Percentiles rank a stretch among this genome's conserved stretches.
These are phyloP conservation scores for Leonotis leonurus DNA, from an alignment of 257 asterid genomes.

Conservation along the genomic window DNA sequence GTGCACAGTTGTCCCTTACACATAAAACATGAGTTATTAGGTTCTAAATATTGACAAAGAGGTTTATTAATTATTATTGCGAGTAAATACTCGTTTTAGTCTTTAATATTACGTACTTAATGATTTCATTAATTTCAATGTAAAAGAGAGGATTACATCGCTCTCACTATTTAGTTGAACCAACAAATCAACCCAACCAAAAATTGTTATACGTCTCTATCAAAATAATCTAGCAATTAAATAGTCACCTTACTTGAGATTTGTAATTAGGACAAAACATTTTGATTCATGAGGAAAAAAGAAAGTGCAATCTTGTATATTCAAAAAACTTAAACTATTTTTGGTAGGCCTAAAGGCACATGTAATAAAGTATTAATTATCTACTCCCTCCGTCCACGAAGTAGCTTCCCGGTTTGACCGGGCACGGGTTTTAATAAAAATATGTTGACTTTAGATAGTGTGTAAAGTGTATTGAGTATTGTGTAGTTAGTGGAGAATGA, in stretches of 20 bases:
- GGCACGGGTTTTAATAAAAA: no score
- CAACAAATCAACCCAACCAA: slow-evolving; percentile 6
- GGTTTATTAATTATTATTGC: not conserved
- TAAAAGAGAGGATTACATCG: not conserved
- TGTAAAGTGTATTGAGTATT: no score
- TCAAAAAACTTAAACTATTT: no score
- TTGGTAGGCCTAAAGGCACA: no score
- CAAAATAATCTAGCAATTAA: not conserved
- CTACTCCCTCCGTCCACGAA: no score
- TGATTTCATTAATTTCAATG: no score
- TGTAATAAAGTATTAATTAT: no score
- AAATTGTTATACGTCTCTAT: not conserved
- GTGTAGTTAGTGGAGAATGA: no score
- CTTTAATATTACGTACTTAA: not conserved
- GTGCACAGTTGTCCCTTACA: no score
- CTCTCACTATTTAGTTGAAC: not conserved
- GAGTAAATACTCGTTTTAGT: not conserved
- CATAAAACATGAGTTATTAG: not conserved
- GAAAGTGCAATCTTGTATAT: not conserved
- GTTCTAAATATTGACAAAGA: not conserved
- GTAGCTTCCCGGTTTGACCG: no score
- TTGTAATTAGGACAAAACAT: not conserved
- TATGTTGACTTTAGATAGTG: no score
- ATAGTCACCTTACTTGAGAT: no score
- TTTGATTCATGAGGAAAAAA: not conserved